phyloP scores from a whole-genome alignment of 1,139 yeast species.

The Candida gigantensis region DNA sequence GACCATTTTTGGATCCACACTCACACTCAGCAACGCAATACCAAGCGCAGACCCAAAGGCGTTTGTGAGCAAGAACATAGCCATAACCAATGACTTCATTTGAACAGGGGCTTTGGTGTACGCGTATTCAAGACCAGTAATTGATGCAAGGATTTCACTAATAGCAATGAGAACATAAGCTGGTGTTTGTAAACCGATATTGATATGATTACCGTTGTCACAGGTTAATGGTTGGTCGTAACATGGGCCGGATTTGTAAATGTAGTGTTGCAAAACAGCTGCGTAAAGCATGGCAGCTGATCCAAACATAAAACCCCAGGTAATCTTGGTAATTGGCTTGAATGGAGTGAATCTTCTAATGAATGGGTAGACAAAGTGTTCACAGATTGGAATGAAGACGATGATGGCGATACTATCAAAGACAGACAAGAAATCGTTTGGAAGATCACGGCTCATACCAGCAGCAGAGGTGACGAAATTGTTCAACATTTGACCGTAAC shows the following conservation, averaged over 20 bases:
- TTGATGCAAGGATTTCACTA: constrained; percentile 65
- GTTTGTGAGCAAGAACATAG: constrained; percentile 59
- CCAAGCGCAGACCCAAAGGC: constrained; percentile 75
- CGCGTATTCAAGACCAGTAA: constrained; percentile 70
- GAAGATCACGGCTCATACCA: constrained; percentile 64
- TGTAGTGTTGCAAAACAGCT: too few relatives aligned
- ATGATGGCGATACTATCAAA: constrained; percentile 62
- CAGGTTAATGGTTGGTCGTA: constrained; percentile 55
- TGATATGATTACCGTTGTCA: constrained; percentile 49
- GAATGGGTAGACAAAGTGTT: constrained; percentile 52
- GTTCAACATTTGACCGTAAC: constrained; percentile 64
- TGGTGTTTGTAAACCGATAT: constrained; percentile 65
- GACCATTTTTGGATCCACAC: constrained; percentile 66
- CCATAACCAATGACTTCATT: constrained; percentile 69
- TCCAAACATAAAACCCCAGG: constrained; percentile 72
- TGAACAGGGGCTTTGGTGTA: constrained; percentile 67
- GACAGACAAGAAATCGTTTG: constrained; percentile 64
- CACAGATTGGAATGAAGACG: constrained; percentile 60
- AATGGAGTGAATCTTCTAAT: constrained; percentile 57
- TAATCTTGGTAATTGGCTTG: constrained; percentile 70
- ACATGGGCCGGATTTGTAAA: constrained; percentile 42
- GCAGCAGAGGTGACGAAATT: constrained; percentile 61
- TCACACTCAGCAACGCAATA: constrained; percentile 66
- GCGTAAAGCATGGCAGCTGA: constrained; percentile 55
- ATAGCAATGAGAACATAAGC: constrained; percentile 63